Base-by-base conservation (phyloP, 495 filamentous ascomycete species). In the Cenococcum geophilum region DNA sequence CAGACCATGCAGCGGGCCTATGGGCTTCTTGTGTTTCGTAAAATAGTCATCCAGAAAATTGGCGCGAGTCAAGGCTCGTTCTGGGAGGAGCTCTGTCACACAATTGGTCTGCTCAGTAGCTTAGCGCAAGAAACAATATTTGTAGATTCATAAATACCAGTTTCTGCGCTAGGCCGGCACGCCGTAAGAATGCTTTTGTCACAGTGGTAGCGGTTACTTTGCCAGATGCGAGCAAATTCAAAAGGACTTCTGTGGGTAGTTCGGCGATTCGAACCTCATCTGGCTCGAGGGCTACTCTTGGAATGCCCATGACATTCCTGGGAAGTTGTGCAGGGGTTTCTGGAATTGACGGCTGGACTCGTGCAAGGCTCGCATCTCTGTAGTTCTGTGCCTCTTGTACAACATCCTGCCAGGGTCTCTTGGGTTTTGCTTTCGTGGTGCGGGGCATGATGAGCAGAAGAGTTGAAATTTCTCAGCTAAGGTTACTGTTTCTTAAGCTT, bases 1-100 rank as follows among this genome's bases (percentile, higher is more conserved):
- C 5, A 89, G 60, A 18, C 86, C 86, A 60, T 89, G 86, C 0
- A 89, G 73, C 2, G 85, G 86, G 0, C 86, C 86, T 14, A 81
- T 62, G 4, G 78, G 72, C 50, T 75, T 75, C 22, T 55, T 52
- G 48, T 75, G 64, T 23, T 62, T 14, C 1, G 56, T 22, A 32
- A 68, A 62, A 58, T 76, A 71, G 32, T 61, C 58, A 55, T 77
- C 75, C 0, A 76, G 67, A n/a, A 70, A 63, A 23, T 65, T 60
- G 4, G 74, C 74, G 9, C 74, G 65, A n/a, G 37, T 45, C 9
- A 77, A 61, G 4, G 75, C 73, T 0, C 62, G 61, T 1, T 60
- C 71, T 9, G 85, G 83, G 36, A 89, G 77, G 1, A 89, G 76
- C 70, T 89, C 86, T 2, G 86, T 86, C 54, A 85, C 69, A 70